Evolutionary conservation across 805 yeast genomes (phyloP), one percentile per base, ranked within the genome.

Genomic region (Saccharomyces mikatae): DNA sequence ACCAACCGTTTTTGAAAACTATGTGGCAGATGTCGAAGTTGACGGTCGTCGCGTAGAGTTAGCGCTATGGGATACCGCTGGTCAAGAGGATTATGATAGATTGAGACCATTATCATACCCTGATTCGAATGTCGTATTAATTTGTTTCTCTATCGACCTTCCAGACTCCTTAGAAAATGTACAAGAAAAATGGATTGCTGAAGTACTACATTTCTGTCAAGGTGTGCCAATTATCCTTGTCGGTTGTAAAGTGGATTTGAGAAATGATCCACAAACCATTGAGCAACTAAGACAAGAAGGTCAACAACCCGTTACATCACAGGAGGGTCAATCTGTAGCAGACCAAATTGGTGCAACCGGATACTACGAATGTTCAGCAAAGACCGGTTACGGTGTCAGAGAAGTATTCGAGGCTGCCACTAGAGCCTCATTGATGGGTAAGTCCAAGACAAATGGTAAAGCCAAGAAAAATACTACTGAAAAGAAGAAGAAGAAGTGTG

Each of bases 61-160:
- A 73, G 96, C 96, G 6, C 78, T 90, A 62, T 90, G 97, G 97
- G 97, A 90, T 89, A 90, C 97, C 62, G 96, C 97, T 54, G 97
- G 97, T 61, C 97, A 90, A 81, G 97, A 90, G 78, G 97, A 91
- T 77, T 90, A 90, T 71, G 96, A 89, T 73, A 87, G 96, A 74
- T 78, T 89, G 64, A 86, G 96, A 75, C 96, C 96, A 47, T 77
- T 89, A 60, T 85, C 92, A 13, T 90, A 90, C 74, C 96, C 96
- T 58, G 96, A 90, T 71, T 86, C 96, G 44, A 87, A 89, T 70
- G 97, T 90, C 59, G 87, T 90, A 57, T 79, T 90, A 69, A 89
- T 90, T 65, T 90, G 97, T 80, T 90, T 89, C 77, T 83, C 96
- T 21, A 81, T 90, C 59, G 96, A 89, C 69, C 79, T 90, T 46